phyloP scores from a whole-genome alignment of 129 eudicot species.

The Saposhnikovia divaricata region DNA sequence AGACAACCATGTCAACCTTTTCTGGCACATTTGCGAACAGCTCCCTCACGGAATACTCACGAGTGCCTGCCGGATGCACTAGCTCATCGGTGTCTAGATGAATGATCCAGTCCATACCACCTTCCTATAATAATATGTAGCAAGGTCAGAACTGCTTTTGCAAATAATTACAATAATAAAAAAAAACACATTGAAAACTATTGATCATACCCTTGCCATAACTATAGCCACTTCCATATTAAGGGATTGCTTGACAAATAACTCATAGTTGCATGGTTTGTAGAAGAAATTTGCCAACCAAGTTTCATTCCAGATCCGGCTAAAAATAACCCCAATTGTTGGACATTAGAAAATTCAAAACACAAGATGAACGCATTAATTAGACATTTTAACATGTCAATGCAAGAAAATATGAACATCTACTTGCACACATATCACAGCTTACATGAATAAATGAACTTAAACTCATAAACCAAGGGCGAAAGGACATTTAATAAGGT shows the following conservation, averaged over 20 bases:
- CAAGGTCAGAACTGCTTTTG: conserved; percentile 6
- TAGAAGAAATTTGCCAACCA: conserved; percentile 64
- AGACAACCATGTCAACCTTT: conserved; percentile 55
- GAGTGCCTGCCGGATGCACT: conserved; percentile 60
- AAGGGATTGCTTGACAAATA: conserved; percentile 71
- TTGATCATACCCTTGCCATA: conserved; percentile 58
- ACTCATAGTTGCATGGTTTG: conserved; percentile 78
- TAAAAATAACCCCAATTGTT: conserved; percentile 15
- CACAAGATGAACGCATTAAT: not conserved
- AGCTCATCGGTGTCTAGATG: conserved; percentile 73
- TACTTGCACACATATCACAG: not conserved
- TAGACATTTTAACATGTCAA: not conserved
- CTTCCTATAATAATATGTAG: conserved; percentile 29
- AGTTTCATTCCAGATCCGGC: conserved; percentile 76
- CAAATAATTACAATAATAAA: not conserved
- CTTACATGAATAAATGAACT: not conserved
- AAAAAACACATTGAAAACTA: not conserved
- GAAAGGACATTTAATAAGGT: not conserved
- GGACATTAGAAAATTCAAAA: not conserved
- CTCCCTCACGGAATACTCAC: conserved; percentile 52
- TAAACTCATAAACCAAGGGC: not conserved
- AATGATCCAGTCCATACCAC: conserved; percentile 62
- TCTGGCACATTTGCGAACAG: conserved; percentile 40
- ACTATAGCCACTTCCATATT: conserved; percentile 81
- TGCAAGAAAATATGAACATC: not conserved